A percentile compares a stretch with the other conserved stretches of the same genome.
Conservation (phyloP, 1,284 basidiomycete genomes). For the Fomitopsis palustris region DNA sequence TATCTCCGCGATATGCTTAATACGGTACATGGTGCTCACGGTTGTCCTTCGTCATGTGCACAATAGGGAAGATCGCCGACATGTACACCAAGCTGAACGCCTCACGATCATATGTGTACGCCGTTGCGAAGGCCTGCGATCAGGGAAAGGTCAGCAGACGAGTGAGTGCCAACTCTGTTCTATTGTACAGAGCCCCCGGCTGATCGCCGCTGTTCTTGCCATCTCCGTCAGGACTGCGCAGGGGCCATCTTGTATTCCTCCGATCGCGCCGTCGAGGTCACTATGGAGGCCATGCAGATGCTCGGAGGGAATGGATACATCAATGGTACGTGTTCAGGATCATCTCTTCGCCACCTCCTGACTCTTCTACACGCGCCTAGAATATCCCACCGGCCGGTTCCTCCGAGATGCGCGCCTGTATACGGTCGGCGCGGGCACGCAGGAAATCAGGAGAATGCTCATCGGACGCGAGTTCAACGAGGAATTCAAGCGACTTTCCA, state of each 20-base stretch:
- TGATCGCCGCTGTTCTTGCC: not conserved
- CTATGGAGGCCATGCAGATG: slow-evolving; percentile 88
- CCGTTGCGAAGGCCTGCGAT: slow-evolving; percentile 88
- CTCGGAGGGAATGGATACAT: slow-evolving; percentile 93
- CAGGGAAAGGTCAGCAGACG: slow-evolving; percentile 76
- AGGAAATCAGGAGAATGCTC: slow-evolving; percentile 88
- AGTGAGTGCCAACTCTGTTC: slow-evolving; percentile 41
- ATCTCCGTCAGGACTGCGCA: slow-evolving; percentile 72
- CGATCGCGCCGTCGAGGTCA: slow-evolving; percentile 88
- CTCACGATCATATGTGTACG: slow-evolving; percentile 89
- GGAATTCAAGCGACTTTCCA: slow-evolving; percentile 41
- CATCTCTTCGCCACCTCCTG: not conserved
- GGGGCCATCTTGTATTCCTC: slow-evolving; percentile 91
- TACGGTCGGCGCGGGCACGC: slow-evolving; percentile 88
- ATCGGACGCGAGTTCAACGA: slow-evolving; percentile 89
- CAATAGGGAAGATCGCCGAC: slow-evolving; percentile 74
- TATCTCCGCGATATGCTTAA: not conserved
- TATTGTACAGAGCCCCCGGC: not conserved
- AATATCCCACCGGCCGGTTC: slow-evolving; percentile 85
- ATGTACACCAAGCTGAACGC: slow-evolving; percentile 96
- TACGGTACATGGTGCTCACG: not conserved
- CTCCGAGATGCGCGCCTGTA: slow-evolving; percentile 84
- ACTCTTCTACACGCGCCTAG: slow-evolving; percentile 35
- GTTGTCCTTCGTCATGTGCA: not conserved
- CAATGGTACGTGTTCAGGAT: slow-evolving; percentile 54